phyloP scores from a whole-genome alignment of 768 basidiomycete species.

The Pleurotus tuoliensis region DNA sequence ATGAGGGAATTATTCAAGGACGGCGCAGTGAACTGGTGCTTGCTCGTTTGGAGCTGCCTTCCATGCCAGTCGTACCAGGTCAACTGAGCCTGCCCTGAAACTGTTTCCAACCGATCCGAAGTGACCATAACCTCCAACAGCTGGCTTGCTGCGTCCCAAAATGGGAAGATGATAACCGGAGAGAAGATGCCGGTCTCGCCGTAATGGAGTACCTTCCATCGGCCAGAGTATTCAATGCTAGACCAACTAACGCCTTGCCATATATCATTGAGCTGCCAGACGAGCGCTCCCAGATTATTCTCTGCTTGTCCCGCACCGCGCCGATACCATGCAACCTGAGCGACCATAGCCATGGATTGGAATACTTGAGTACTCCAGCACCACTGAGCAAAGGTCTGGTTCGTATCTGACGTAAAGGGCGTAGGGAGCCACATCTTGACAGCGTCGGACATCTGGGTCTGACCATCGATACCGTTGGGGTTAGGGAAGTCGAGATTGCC shows the following conservation, averaged over 20 bases:
- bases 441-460: conserved; percentile 46
- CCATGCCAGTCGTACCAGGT: conserved; percentile 61
- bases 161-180: conserved; percentile 49
- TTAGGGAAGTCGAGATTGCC: conserved; percentile 51
- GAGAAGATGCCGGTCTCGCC: conserved; percentile 40
- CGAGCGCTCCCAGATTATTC: conserved; percentile 54
- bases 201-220: conserved; percentile 60
- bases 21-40: conserved; percentile 37
- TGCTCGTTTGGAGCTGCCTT: conserved; percentile 31
- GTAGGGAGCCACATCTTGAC: conserved; percentile 56
- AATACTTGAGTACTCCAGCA: conserved; percentile 61
- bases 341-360: conserved; percentile 56
- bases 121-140: conserved; percentile 45
- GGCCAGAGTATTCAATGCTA: conserved; percentile 50
- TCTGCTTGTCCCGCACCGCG: conserved; percentile 55
- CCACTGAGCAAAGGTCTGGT: conserved; percentile 62
- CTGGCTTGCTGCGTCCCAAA: conserved; percentile 48
- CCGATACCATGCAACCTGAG: conserved; percentile 57
- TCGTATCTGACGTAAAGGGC: conserved; percentile 41
- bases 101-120: conserved; percentile 47
- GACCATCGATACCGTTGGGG: conserved; percentile 49
- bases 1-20: conserved; percentile 48
- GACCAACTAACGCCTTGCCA: conserved; percentile 60
- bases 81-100: conserved; percentile 41
- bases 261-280: conserved; percentile 61